Evolutionary conservation across 2,329 filamentous ascomycete species (phyloP), one percentile per base, ranked within the genome.

Genomic region (Apiospora sp.): DNA sequence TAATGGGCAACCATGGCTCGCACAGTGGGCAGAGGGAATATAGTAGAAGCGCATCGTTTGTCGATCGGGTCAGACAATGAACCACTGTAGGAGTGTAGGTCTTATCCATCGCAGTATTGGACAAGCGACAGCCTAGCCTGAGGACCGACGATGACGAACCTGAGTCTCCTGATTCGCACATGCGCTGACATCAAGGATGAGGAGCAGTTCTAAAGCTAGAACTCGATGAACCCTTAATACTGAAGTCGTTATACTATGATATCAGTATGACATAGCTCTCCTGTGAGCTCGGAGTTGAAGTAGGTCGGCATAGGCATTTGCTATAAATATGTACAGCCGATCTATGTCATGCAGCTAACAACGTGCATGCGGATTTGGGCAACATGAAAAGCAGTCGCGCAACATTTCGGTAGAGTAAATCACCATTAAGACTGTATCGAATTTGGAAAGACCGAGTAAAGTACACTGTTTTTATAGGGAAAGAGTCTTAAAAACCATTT

Each of bases 401-500:
- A 37, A 37, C 16, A 10, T n/a, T 22, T 41, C 3, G 27, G 22
- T 10, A 24, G 34, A 37, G 19, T 41, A 24, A 12, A 64, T 41
- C 58, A 22, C 19, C 19, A 22, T n/a, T 8, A n/a, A n/a, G 34
- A 13, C 22, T 16, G 30, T 37, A 64, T 64, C 19, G 19, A 22
- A 37, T 4, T 37, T 19, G 6, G 30, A 5, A n/a, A 64, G 6
- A 12, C 7, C 3, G 1, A 37, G 10, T 12, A 19, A 41, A 64
- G 34, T 22, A 64, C 41, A 19, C 58, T 41, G 12, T n/a, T 41
- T 13, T 37, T 22, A 64, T 37, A 37, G 37, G 19, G 58, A 16
- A 61, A 64, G 58, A 64, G 34, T 64, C 58, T 34, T 64, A 10
- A 64, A 64, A 41, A 41, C 37, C 34, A 64, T 64, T 64, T 41